Evolutionary conservation across 192 early-diverging fungal genomes (phyloP).

Genomic region (Backusella tuberculispora): DNA sequence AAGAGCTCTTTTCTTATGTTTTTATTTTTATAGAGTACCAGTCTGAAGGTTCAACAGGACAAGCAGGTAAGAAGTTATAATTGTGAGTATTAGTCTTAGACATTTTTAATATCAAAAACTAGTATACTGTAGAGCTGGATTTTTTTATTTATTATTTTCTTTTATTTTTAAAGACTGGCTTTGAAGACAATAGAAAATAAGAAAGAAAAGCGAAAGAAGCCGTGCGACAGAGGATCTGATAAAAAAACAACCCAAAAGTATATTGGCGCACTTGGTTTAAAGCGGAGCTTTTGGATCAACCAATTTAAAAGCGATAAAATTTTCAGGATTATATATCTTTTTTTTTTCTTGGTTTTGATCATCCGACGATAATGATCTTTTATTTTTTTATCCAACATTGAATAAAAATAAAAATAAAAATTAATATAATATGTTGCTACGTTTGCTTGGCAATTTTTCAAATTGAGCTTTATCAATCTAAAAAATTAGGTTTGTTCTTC

Average conservation of each 20-base stretch:
- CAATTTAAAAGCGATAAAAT: not conserved
- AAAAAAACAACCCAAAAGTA: not conserved
- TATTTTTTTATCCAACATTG: not conserved
- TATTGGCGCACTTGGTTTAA: not conserved
- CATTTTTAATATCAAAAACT: not conserved
- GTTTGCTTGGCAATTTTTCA: not conserved
- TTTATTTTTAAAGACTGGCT: too few relatives aligned
- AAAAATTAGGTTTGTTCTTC: not conserved
- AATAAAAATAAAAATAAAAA: not conserved
- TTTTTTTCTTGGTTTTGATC: not conserved
- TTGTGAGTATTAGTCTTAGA: not conserved
- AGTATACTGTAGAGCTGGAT: not conserved
- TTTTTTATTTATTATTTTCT: not conserved
- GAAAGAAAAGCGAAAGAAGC: slow-evolving; percentile 1
- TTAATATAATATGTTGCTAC: not conserved
- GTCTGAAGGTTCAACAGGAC: not conserved
- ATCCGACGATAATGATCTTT: not conserved
- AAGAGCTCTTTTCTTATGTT: not conserved
- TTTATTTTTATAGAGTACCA: not conserved
- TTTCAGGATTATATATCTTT: not conserved
- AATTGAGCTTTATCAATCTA: not conserved
- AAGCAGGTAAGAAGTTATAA: not conserved
- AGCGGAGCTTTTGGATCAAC: not conserved
- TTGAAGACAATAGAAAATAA: not conserved
- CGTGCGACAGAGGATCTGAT: not conserved